Base-by-base conservation (phyloP, 352 stramenopile genomes). In the Pythium periplocum region DNA sequence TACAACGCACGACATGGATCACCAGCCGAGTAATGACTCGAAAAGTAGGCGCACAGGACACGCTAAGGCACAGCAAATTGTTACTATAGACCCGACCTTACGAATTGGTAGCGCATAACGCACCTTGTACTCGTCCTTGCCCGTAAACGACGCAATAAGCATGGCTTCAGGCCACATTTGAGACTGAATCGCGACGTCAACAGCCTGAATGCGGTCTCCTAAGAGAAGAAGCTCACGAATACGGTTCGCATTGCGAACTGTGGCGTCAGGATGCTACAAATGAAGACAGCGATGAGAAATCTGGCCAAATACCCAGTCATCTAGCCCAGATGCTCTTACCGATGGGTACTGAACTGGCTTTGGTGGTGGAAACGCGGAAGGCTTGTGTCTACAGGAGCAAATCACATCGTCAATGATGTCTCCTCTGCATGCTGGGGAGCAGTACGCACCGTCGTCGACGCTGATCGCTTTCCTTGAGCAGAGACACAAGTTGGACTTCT, bases 161-260 rank as follows among this genome's bases (percentile, higher is more conserved):
- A 95, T 92, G 2, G 85, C 85, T 62, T 95, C 81, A 0, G 85
- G 77, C 85, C 85, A 95, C 78, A 95, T 87, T 38, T 93, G 76
- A 8, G 80, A 73, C 33, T 72, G 61, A 37, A 90, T 87, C n/a
- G 85, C 81, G n/a, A 77, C 55, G 49, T 86, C 82, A 32, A 93
- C 75, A 2, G 85, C 81, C 6, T 60, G 72, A 64, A 88, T 89
- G 4, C 85, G 78, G 44, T 95, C 83, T 33, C 85, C 85, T 41
- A 83, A 61, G 2, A 95, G 56, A 4, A 95, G 66, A 38, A 93
- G 53, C 26, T 93, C 78, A 1, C 85, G 83, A 30, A 95, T 69
- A 0, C 69, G 63, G 11, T 64, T 77, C 2, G 77, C 62, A 45
- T 85, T 77, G 35, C 84, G 75, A 33, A 61, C 38, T 8, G 64